Percentiles rank a stretch among this genome's conserved stretches.
Conservation (phyloP, 2,329 filamentous ascomycete genomes). For the Diaporthe batatas region DNA sequence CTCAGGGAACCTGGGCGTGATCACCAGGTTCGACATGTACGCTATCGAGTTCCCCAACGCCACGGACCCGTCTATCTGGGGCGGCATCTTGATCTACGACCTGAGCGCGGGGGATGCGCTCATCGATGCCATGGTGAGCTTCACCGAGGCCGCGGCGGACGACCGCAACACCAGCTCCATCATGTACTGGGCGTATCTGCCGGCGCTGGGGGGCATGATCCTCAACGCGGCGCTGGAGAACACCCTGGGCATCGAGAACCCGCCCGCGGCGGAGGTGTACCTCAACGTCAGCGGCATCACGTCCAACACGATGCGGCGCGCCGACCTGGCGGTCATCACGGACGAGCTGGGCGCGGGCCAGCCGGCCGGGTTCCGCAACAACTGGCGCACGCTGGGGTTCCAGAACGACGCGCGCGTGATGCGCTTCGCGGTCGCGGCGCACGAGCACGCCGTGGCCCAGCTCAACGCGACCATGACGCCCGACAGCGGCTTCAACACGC, state of each 20-base stretch:
- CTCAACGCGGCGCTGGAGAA: constrained; percentile 52
- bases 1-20: constrained; percentile 57
- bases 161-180: constrained; percentile 42
- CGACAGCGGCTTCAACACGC: constrained; percentile 47
- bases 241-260: constrained; percentile 47
- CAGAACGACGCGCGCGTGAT: constrained; percentile 25
- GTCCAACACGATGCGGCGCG: constrained; percentile 44
- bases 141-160: constrained; percentile 35
- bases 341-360: constrained; percentile 48
- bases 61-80: constrained; percentile 34
- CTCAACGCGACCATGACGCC: constrained; percentile 45
- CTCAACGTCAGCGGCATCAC: constrained; percentile 50
- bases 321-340: constrained; percentile 48
- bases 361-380: constrained; percentile 41
- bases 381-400: constrained; percentile 22
- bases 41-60: constrained; percentile 37
- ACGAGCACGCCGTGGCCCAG: constrained; percentile 45
- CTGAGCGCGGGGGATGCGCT: constrained; percentile 21
- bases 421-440: constrained; percentile 14
- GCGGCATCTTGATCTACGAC: constrained; percentile 27
- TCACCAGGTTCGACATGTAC: constrained; percentile 49
- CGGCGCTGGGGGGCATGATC: constrained; percentile 49
- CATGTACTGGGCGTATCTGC: constrained; percentile 52
- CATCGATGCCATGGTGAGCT: constrained; percentile 36
- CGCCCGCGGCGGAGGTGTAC: constrained; percentile 54